Evolutionary conservation across 2,329 filamentous ascomycete species (phyloP).

Genomic region (Penicillium expansum): DNA sequence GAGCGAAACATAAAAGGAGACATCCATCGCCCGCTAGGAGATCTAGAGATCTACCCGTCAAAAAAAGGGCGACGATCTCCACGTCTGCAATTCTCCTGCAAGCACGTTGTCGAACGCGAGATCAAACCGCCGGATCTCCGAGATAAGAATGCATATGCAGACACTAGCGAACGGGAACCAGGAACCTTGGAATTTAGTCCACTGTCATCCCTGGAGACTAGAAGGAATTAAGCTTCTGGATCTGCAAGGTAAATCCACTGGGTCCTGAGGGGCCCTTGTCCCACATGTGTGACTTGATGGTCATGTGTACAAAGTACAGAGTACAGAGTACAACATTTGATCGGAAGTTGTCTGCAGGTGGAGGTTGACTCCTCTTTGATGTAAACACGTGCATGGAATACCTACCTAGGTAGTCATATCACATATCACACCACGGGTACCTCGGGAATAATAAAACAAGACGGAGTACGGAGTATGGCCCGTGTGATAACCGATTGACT

Average conservation of each 20-base stretch:
- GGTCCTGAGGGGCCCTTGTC: neutral
- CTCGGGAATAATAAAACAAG: neutral
- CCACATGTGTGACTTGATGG: neutral
- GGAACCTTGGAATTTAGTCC: neutral
- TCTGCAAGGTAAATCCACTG: neutral
- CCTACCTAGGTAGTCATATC: too few relatives aligned
- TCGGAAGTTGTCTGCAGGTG: neutral
- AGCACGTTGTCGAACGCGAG: neutral
- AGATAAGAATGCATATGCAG: slow-evolving; percentile 4
- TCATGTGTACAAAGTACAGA: neutral
- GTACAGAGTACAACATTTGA: neutral
- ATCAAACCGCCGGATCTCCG: neutral
- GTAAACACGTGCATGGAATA: neutral
- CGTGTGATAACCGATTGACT: neutral
- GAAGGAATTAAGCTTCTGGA: slow-evolving; percentile 8
- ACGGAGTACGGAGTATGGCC: neutral
- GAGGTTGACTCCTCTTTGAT: neutral
- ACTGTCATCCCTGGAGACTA: neutral
- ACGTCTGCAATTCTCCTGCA: neutral
- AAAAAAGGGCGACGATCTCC: too few relatives aligned
- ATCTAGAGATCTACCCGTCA: neutral
- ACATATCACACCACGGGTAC: neutral
- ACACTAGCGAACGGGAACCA: neutral
- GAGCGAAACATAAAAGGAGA: neutral
- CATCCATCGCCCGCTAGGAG: neutral